phyloP scores from a whole-genome alignment of 2,329 filamentous ascomycete species.

The Pleurostoma richardsiae region DNA sequence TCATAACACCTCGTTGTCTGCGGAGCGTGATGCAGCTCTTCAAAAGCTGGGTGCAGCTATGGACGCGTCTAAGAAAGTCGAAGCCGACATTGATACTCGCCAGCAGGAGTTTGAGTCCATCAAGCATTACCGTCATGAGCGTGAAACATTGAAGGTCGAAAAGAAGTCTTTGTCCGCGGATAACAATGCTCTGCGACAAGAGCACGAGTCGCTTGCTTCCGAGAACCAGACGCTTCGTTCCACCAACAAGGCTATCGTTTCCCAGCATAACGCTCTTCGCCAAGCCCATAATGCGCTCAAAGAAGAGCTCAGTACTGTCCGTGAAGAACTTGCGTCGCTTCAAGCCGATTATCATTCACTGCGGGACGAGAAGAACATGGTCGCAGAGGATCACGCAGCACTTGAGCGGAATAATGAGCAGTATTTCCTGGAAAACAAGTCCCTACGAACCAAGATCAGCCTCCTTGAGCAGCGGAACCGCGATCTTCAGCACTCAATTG shows the following conservation, averaged over 20 bases:
- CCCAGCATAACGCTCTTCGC: conserved; percentile 38
- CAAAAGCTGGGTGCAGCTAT: conserved; percentile 58
- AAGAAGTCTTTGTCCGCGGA: conserved; percentile 33
- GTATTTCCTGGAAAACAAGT: conserved; percentile 49
- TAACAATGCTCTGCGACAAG: conserved; percentile 33
- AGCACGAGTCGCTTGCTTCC: conserved; percentile 34
- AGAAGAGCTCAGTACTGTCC: conserved; percentile 22
- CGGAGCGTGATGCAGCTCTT: conserved; percentile 61
- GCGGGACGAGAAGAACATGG: conserved; percentile 35
- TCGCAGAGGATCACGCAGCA: conserved; percentile 46
- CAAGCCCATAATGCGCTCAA: conserved; percentile 34
- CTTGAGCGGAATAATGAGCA: conserved; percentile 50
- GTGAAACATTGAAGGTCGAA: conserved; percentile 28
- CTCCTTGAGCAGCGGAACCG: conserved; percentile 18
- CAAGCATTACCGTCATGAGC: conserved; percentile 28
- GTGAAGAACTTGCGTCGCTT: conserved; percentile 43
- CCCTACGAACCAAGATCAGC: conserved; percentile 22
- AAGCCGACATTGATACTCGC: conserved; percentile 27
- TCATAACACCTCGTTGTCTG: conserved; percentile 54
- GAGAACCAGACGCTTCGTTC: conserved; percentile 40
- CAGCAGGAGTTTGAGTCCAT: conserved; percentile 32
- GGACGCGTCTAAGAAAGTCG: conserved; percentile 26
- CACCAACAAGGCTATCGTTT: conserved; percentile 32
- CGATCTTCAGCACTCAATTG: conserved; percentile 19
- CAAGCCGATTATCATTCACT: conserved; percentile 22